These are phyloP conservation scores for Leishmania major DNA, from an alignment of 208 protist genomes.

Conservation along the genomic window DNA sequence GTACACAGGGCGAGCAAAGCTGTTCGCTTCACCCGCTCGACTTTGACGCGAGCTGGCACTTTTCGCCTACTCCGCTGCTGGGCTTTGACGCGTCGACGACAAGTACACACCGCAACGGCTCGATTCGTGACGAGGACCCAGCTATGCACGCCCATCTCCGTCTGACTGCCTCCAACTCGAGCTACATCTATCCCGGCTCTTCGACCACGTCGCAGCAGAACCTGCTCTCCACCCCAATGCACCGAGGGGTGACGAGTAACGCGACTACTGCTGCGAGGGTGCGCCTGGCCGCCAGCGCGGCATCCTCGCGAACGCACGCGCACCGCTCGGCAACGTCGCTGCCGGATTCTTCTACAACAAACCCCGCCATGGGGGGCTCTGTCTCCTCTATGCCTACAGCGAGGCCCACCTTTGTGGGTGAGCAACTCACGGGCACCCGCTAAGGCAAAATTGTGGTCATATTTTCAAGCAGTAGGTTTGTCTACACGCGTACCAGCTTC, in stretches of 20 bases:
- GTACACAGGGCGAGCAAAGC: slow-evolving; percentile 12
- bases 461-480: not conserved
- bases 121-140: slow-evolving; percentile 31
- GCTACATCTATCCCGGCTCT: slow-evolving; percentile 4
- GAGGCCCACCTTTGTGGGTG: not conserved
- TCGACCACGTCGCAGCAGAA: slow-evolving; percentile 25
- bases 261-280: slow-evolving; percentile 8
- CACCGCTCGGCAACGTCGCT: slow-evolving; percentile 12
- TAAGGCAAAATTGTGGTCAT: not conserved
- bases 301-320: not conserved
- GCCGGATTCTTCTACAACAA: not conserved
- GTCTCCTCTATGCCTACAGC: slow-evolving; percentile 1
- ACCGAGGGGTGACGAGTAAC: not conserved
- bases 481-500: not conserved
- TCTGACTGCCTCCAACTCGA: slow-evolving; percentile 17
- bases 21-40: slow-evolving; percentile 21
- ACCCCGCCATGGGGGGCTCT: slow-evolving; percentile 5
- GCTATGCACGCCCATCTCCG: slow-evolving; percentile 15
- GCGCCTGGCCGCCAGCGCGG: slow-evolving; percentile 8
- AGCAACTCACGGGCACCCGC: not conserved
- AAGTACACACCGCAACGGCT: slow-evolving; percentile 22
- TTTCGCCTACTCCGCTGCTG: slow-evolving; percentile 33
- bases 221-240: slow-evolving; percentile 8
- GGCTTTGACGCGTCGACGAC: slow-evolving; percentile 42
- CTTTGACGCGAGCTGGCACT: slow-evolving; percentile 44